Evolutionary conservation across 164 flowering plant species (phyloP).

Genomic region (Cinnamomum micranthum): DNA sequence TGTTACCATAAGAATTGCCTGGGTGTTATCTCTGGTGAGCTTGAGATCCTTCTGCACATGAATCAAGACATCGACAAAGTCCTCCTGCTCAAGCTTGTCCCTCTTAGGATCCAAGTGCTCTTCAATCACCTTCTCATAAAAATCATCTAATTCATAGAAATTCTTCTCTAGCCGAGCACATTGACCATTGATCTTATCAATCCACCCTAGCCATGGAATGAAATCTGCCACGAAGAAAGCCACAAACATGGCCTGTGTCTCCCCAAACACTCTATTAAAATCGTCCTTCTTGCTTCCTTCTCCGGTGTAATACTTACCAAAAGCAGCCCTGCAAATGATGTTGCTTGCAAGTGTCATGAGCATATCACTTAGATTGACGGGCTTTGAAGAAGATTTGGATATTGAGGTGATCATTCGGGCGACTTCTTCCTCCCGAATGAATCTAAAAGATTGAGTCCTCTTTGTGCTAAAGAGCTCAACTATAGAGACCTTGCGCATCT

Average conservation of each 20-base stretch:
- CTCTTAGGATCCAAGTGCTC: constrained; percentile 21
- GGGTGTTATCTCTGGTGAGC: too few species aligned
- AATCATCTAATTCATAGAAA: constrained; percentile 24
- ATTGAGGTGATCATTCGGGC: not conserved
- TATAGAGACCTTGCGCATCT: not conserved
- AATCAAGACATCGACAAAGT: constrained; percentile 38
- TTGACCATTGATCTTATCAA: constrained; percentile 32
- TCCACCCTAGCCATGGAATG: constrained; percentile 39
- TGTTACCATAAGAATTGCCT: too few species aligned
- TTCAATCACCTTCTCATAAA: constrained; percentile 26
- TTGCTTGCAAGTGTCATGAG: constrained; percentile 11
- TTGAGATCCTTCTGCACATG: constrained; percentile 19
- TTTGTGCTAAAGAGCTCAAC: not conserved
- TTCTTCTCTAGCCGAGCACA: constrained; percentile 17
- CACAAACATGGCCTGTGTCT: constrained; percentile 13
- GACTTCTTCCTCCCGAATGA: not conserved
- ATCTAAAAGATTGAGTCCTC: not conserved
- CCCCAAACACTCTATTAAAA: constrained; percentile 5
- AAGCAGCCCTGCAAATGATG: constrained; percentile 22
- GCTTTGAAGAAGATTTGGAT: not conserved
- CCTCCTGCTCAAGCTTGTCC: constrained; percentile 17
- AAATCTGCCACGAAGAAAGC: constrained; percentile 28
- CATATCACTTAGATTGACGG: constrained; percentile 20
- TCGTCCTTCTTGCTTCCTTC: not conserved
- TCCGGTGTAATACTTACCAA: constrained; percentile 24